phyloP scores from a whole-genome alignment of 768 basidiomycete genomes.

The Albatrellus ellisii region DNA sequence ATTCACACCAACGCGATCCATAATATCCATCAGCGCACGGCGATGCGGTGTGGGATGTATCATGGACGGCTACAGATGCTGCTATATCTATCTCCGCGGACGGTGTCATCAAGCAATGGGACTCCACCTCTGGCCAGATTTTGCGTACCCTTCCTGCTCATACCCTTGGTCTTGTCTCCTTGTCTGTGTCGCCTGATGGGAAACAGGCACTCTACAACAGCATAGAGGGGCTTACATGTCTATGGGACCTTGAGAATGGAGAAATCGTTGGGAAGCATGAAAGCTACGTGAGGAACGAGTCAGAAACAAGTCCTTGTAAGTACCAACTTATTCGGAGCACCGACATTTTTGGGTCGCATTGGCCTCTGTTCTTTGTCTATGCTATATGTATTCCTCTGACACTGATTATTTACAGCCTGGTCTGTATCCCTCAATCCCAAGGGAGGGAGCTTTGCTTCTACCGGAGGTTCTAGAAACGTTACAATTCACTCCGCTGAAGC shows the following conservation, averaged over 20 bases:
- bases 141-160: conserved; percentile 52
- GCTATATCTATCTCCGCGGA: conserved; percentile 67
- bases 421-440: conserved; percentile 71
- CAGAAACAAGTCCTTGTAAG: conserved; percentile 69
- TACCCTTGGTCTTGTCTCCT: conserved; percentile 72
- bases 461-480: conserved; percentile 59
- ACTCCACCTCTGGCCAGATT: conserved; percentile 50
- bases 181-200: conserved; percentile 61
- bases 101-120: conserved; percentile 64
- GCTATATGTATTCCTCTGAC: background rate
- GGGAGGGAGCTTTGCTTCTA: conserved; percentile 60
- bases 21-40: conserved; percentile 47
- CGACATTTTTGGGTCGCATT: background rate
- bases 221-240: conserved; percentile 67
- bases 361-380: background rate
- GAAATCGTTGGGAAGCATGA: conserved; percentile 52
- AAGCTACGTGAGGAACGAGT: conserved; percentile 50
- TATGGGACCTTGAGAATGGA: conserved; percentile 61
- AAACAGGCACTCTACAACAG: conserved; percentile 62
- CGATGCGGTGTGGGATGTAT: conserved; percentile 68
- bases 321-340: conserved; percentile 8
- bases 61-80: conserved; percentile 47
- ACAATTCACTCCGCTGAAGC: conserved; percentile 57
- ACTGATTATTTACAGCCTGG: conserved; percentile 44
- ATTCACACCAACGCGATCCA: conserved; percentile 17